phyloP scores from a whole-genome alignment of 768 basidiomycete species.

The Candolleomyces efflorescens region DNA sequence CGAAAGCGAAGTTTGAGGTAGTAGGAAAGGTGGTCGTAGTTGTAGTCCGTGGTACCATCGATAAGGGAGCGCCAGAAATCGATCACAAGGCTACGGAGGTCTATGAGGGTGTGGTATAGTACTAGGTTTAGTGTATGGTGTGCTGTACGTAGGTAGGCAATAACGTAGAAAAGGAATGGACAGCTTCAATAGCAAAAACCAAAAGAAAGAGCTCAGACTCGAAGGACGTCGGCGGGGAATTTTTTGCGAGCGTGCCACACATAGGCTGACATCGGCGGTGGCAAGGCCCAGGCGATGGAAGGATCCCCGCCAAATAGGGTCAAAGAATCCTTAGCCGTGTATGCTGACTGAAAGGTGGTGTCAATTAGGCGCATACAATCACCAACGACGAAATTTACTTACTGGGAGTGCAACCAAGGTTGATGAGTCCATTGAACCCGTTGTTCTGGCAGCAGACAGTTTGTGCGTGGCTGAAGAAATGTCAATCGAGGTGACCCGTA shows the following conservation, averaged over 20 bases:
- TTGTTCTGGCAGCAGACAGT: slow-evolving; percentile 46
- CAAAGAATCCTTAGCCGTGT: slow-evolving; percentile 13
- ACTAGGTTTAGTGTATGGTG: not conserved
- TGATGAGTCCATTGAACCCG: slow-evolving; percentile 38
- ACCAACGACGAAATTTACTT: slow-evolving; percentile 14
- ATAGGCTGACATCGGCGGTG: too few species aligned
- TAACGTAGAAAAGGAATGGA: not conserved
- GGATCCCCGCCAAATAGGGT: not conserved
- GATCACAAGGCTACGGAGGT: not conserved
- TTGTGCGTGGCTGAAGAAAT: slow-evolving; percentile 26
- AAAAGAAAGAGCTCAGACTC: not conserved
- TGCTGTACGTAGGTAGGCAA: not conserved
- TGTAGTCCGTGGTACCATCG: too few species aligned
- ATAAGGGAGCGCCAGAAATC: not conserved
- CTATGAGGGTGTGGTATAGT: not conserved
- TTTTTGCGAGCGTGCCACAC: too few species aligned
- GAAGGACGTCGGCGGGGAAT: not conserved
- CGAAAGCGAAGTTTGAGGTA: not conserved
- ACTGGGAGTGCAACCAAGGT: slow-evolving; percentile 40
- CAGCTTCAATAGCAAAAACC: not conserved
- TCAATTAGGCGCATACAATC: not conserved
- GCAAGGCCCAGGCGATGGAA: not conserved
- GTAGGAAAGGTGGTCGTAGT: too few species aligned
- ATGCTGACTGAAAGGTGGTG: slow-evolving; percentile 16
- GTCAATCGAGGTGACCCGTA: not conserved